Evolutionary conservation across 331 rosid species (phyloP).

Genomic region (Quercus phellos): DNA sequence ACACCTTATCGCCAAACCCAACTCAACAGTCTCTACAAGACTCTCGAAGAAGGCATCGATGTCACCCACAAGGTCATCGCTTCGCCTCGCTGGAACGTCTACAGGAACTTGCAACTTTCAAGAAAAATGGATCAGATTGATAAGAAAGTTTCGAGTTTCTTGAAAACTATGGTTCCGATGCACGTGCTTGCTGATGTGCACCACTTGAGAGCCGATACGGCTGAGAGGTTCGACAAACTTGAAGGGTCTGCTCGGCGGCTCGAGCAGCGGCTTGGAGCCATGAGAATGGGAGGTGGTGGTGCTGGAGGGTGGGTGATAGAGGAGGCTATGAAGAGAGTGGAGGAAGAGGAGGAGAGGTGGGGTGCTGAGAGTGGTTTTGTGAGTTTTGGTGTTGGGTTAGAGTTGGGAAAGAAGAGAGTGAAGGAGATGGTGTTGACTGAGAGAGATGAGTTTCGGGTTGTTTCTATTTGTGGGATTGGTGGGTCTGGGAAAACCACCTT

Average conservation of each 20-base stretch:
- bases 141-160: conserved; percentile 44
- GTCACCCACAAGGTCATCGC: conserved; percentile 49
- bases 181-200: conserved; percentile 76
- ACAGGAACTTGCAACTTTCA: conserved; percentile 58
- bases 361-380: conserved; percentile 31
- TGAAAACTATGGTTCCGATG: conserved; percentile 56
- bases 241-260: conserved; percentile 32
- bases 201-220: conserved; percentile 41
- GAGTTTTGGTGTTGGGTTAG: conserved; percentile 48
- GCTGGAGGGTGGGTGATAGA: conserved; percentile 54
- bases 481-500: conserved; percentile 96
- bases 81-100: conserved; percentile 70
- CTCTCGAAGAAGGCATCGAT: conserved; percentile 51
- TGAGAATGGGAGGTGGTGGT: conserved; percentile 60
- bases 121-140: conserved; percentile 81
- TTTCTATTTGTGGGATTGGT: conserved; percentile 77
- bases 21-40: conserved; percentile 59
- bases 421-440: conserved; percentile 46
- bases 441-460: conserved; percentile 38
- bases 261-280: conserved; percentile 53
- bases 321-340: conserved; percentile 58
- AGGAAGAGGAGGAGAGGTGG: conserved; percentile 38
- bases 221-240: conserved; percentile 58
- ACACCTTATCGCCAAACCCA: conserved; percentile 48
- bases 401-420: conserved; percentile 59